phyloP scores from a whole-genome alignment of 2,329 filamentous ascomycete species.

The Drechslerella coelobrocha region DNA sequence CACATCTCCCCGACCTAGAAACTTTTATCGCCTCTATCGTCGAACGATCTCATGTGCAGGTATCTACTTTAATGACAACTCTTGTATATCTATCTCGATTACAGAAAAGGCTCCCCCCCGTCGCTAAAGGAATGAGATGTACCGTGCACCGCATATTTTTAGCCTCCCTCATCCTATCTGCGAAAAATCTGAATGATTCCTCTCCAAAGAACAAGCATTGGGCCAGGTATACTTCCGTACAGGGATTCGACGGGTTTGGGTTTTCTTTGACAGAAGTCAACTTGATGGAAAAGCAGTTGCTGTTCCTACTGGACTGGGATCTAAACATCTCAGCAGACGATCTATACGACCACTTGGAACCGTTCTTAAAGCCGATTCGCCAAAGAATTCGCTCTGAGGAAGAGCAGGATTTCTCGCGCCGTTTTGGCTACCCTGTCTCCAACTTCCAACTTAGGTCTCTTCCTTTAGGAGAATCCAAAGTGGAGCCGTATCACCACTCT shows the following conservation, averaged over 20 bases:
- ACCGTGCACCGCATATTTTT: conserved; percentile 98
- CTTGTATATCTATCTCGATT: conserved; percentile 90
- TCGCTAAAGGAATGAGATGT: conserved; percentile 94
- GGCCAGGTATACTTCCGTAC: conserved; percentile 87
- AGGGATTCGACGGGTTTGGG: conserved; percentile 76
- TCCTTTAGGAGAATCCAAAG: not conserved
- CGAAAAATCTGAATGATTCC: conserved; percentile 98
- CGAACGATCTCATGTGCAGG: conserved; percentile 91
- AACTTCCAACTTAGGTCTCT: not conserved
- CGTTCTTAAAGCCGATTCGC: conserved; percentile 86
- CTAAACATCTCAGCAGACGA: conserved; percentile 83
- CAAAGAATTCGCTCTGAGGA: conserved; percentile 57
- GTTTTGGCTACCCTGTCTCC: conserved; percentile 7
- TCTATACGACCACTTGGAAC: conserved; percentile 83
- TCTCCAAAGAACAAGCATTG: conserved; percentile 99
- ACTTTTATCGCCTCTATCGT: conserved; percentile 92
- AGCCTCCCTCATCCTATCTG: conserved; percentile 80
- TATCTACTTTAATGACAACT: conserved; percentile 95
- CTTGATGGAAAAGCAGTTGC: conserved; percentile 98
- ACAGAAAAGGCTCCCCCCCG: conserved; percentile 82
- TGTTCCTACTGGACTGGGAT: conserved; percentile 94
- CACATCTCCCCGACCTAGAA: conserved; percentile 77
- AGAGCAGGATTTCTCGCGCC: conserved; percentile 57
- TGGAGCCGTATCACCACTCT: conserved; percentile 4
- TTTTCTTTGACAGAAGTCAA: conserved; percentile 97